phyloP scores from a whole-genome alignment of 176 grass and related monocot species.

The Puya raimondii region DNA sequence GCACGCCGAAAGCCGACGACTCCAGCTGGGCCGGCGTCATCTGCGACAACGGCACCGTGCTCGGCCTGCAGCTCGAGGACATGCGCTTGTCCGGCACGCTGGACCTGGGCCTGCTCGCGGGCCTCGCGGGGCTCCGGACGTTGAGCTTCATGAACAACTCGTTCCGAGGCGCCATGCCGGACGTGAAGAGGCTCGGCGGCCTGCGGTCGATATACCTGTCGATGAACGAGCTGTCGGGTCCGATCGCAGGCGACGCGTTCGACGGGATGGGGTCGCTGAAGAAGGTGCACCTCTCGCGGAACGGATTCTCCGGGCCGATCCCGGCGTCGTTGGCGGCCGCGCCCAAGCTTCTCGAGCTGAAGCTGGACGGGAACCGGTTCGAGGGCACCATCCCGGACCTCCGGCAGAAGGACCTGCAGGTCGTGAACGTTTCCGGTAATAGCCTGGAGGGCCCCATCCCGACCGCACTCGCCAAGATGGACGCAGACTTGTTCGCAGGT shows the following conservation, averaged over 20 bases:
- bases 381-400: constrained; percentile 52
- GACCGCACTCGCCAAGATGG: constrained; percentile 29
- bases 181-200: constrained; percentile 31
- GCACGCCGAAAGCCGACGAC: constrained; percentile 10
- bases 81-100: constrained; percentile 51
- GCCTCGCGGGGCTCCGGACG: constrained; percentile 32
- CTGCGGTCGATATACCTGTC: constrained; percentile 57
- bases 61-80: constrained; percentile 71
- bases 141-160: constrained; percentile 63
- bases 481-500: constrained; percentile 39
- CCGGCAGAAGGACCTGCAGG: constrained; percentile 28
- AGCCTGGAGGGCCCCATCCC: constrained; percentile 67
- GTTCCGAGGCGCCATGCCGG: constrained; percentile 59
- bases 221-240: constrained; percentile 53
- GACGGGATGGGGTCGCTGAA: constrained; percentile 55
- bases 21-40: constrained; percentile 55
- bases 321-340: constrained; percentile 46
- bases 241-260: constrained; percentile 60
- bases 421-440: constrained; percentile 51
- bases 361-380: constrained; percentile 59
- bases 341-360: constrained; percentile 50
- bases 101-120: constrained; percentile 35
- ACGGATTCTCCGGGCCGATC: constrained; percentile 55
- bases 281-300: constrained; percentile 54
- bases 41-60: constrained; percentile 39